Conservation (phyloP, 2,329 filamentous ascomycete genomes). For the Berkeleyomyces rouxiae region DNA sequence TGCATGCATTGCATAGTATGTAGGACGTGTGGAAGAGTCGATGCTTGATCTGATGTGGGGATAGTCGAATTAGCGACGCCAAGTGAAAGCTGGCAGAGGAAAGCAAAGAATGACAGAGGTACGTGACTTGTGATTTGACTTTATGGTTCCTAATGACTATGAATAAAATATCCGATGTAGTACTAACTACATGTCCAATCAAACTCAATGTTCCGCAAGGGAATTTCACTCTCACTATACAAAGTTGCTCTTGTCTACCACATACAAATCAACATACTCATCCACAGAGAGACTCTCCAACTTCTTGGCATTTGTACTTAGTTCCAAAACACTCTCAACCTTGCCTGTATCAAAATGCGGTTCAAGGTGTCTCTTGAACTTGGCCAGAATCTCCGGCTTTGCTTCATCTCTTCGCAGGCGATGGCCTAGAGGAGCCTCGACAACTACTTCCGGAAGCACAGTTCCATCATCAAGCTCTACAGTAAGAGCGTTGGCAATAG, state of each 20-base stretch:
- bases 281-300: slow-evolving; percentile 74
- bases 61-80: too few relatives aligned
- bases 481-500: slow-evolving; percentile 92
- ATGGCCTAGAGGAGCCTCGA: slow-evolving; percentile 91
- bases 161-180: background rate
- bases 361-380: slow-evolving; percentile 83
- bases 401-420: slow-evolving; percentile 83
- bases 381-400: slow-evolving; percentile 89
- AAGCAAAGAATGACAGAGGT: too few relatives aligned
- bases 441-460: slow-evolving; percentile 71
- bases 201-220: background rate
- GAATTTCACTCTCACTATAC: background rate
- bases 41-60: too few relatives aligned
- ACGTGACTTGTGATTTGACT: too few relatives aligned
- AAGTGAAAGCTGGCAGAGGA: too few relatives aligned
- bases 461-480: slow-evolving; percentile 92
- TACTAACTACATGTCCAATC: background rate
- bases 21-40: too few relatives aligned
- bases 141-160: too few relatives aligned
- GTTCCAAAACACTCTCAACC: slow-evolving; percentile 64
- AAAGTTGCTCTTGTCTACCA: slow-evolving; percentile 33
- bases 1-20: too few relatives aligned
- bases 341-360: slow-evolving; percentile 64
- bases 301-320: slow-evolving; percentile 58
- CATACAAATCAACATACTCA: slow-evolving; percentile 79